Base-by-base conservation (phyloP, 805 yeast genomes). In the Henningerozyma blattae region DNA sequence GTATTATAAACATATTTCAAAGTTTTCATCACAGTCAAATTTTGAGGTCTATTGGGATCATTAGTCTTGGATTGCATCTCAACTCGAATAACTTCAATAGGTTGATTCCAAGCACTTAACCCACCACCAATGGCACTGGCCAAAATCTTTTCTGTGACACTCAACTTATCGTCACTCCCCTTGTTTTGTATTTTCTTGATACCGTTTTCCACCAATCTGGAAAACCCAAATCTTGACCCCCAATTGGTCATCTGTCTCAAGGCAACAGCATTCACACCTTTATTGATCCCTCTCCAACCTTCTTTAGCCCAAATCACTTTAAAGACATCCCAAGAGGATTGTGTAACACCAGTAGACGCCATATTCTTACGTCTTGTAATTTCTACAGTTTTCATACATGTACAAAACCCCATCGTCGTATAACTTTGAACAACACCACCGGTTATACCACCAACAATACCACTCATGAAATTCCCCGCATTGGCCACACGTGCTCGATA, bases 201-300 rank as follows among this genome's bases (percentile, higher is more conserved):
- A 4, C 62, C 65, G 47, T 83, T 89, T 66, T 91, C 98, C 22
- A 94, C 93, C 51, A 87, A 70, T 55, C 98, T 74, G 3, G 94
- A 71, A 27, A 91, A 69, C 24, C 97, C 98, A 51, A 87, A 89
- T 56, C 98, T 73, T 15, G 96, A 85, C 33, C 98, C 98, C 98
- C 98, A 91, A 62, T 91, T 91, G 46, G 97, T 89, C 83, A 85
- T 81, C 59, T 91, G 98, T 64, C 98, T 79, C 45, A 89, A 79
- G n/a, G 97, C 97, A 38, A 89, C 96, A 7, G 98, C 98, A 56
- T 89, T 89, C 39, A 89, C 97, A 59, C 98, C 98, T 64, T 82
- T 86, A 64, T 91, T 89, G 56, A 91, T 85, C 49, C 98, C 98
- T 46, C 78, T 70, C 38, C 91, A 74, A 50, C 98, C 98, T 57